Evolutionary conservation across 2,329 filamentous ascomycete species (phyloP).

Genomic region (Ophiosphaerella herpotricha): DNA sequence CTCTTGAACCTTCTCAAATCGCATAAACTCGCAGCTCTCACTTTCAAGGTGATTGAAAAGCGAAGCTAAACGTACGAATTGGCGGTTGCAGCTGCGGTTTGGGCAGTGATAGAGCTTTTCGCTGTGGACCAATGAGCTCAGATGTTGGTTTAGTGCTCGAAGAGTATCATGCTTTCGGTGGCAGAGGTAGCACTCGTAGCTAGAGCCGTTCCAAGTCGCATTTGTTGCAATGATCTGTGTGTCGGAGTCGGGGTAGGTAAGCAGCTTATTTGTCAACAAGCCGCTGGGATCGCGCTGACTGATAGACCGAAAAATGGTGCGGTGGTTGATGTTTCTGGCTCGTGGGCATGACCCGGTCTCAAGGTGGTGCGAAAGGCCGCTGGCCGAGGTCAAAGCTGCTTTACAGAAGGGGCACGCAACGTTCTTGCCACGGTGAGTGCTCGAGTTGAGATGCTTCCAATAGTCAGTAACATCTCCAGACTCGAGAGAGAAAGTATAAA

Average conservation of each 20-base stretch:
- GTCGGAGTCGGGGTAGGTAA: slow-evolving; percentile 39
- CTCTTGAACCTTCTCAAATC: slow-evolving; percentile 49
- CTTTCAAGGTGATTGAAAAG: slow-evolving; percentile 55
- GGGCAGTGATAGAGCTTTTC: slow-evolving; percentile 5
- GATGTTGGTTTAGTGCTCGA: too few relatives aligned
- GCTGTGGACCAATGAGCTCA: too few relatives aligned
- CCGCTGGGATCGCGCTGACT: slow-evolving; percentile 54
- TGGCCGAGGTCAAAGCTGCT: slow-evolving; percentile 53
- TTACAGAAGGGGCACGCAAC: slow-evolving; percentile 63
- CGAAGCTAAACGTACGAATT: slow-evolving; percentile 48
- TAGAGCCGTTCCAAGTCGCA: too few relatives aligned
- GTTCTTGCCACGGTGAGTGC: slow-evolving; percentile 51
- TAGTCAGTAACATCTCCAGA: neutral
- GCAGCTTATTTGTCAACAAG: slow-evolving; percentile 57
- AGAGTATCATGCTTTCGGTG: too few relatives aligned
- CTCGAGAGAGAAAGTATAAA: too few relatives aligned
- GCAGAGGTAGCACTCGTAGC: too few relatives aligned
- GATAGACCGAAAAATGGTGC: slow-evolving; percentile 38
- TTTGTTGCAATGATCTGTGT: slow-evolving; percentile 21
- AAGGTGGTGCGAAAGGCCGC: slow-evolving; percentile 61
- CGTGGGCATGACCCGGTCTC: slow-evolving; percentile 59
- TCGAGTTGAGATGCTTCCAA: slow-evolving; percentile 58
- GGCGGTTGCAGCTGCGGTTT: slow-evolving; percentile 41
- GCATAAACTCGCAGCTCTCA: slow-evolving; percentile 48
- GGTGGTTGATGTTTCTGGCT: slow-evolving; percentile 45